These are phyloP conservation scores for Phytophthora rubi DNA, from an alignment of 352 stramenopile species.

Conservation along the genomic window DNA sequence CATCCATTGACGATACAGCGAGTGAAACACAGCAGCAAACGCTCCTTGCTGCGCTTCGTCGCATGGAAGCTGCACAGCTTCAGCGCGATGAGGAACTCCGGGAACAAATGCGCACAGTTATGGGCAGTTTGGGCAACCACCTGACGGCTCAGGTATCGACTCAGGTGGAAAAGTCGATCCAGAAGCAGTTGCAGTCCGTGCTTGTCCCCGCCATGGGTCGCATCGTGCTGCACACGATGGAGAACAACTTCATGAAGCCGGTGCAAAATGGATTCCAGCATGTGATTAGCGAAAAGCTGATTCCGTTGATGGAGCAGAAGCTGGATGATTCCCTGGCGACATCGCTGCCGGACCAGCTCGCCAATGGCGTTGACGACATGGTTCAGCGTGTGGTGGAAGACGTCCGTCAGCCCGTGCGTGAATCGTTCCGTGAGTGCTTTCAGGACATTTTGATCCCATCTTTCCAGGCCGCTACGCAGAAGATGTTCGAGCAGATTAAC, in stretches of 20 bases:
- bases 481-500: slow-evolving; percentile 92
- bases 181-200: slow-evolving; percentile 84
- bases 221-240: slow-evolving; percentile 89
- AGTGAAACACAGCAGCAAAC: slow-evolving; percentile 64
- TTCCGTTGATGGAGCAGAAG: slow-evolving; percentile 79
- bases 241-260: slow-evolving; percentile 90
- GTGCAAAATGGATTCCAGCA: slow-evolving; percentile 83
- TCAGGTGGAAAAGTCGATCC: slow-evolving; percentile 85
- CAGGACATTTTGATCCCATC: slow-evolving; percentile 88
- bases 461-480: slow-evolving; percentile 87
- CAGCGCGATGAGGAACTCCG: slow-evolving; percentile 76
- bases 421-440: slow-evolving; percentile 88
- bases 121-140: slow-evolving; percentile 63
- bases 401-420: slow-evolving; percentile 77
- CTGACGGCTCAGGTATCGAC: slow-evolving; percentile 62
- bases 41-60: slow-evolving; percentile 63
- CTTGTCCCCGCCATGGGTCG: slow-evolving; percentile 85
- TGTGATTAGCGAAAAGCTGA: slow-evolving; percentile 72
- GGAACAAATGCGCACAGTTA: slow-evolving; percentile 71
- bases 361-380: slow-evolving; percentile 72
- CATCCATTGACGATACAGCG: slow-evolving; percentile 71
- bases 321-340: slow-evolving; percentile 65
- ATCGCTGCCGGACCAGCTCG: slow-evolving; percentile 65
- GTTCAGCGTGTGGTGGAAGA: slow-evolving; percentile 81
- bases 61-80: slow-evolving; percentile 72